These are phyloP conservation scores for Botrytis pseudocinerea DNA, from an alignment of 2,329 filamentous ascomycete genomes.

Conservation along the genomic window DNA sequence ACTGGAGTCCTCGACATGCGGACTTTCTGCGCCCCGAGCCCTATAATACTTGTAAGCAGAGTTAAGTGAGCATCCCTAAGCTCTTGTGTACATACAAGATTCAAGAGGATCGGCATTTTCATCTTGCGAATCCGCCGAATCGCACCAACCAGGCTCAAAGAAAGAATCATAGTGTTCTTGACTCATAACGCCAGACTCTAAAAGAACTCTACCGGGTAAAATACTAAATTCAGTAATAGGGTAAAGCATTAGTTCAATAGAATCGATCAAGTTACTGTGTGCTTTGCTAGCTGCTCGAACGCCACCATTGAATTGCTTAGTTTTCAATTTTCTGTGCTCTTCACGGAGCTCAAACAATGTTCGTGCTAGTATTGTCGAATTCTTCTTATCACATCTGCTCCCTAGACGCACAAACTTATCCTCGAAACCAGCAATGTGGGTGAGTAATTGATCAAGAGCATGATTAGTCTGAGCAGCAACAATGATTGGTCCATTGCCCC, in stretches of 20 bases:
- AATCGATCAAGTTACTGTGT: not conserved
- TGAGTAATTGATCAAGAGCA: slow-evolving; percentile 78
- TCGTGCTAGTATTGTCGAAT: slow-evolving; percentile 62
- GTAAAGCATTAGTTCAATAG: slow-evolving; percentile 4
- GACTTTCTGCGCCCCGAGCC: slow-evolving; percentile 35
- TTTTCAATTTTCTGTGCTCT: slow-evolving; percentile 37
- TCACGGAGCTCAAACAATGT: slow-evolving; percentile 64
- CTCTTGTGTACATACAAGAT: slow-evolving; percentile 27
- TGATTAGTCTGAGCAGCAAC: slow-evolving; percentile 89
- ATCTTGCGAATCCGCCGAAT: slow-evolving; percentile 22
- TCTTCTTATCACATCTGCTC: slow-evolving; percentile 41
- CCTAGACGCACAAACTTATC: slow-evolving; percentile 61
- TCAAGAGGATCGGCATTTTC: slow-evolving; percentile 21
- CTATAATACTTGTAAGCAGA: slow-evolving; percentile 25
- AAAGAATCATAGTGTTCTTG: slow-evolving; percentile 64
- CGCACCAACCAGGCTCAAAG: slow-evolving; percentile 46
- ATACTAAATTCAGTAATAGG: slow-evolving; percentile 41
- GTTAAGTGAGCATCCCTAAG: not conserved
- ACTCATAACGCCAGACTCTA: slow-evolving; percentile 58
- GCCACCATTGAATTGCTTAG: not conserved
- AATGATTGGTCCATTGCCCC: slow-evolving; percentile 67
- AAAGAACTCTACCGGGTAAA: slow-evolving; percentile 56
- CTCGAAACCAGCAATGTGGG: slow-evolving; percentile 51
- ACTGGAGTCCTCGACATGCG: slow-evolving; percentile 32
- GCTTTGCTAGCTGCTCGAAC: not conserved